Conservation (phyloP, 371 early-diverging fungal genomes). For the Mortierella sp. region DNA sequence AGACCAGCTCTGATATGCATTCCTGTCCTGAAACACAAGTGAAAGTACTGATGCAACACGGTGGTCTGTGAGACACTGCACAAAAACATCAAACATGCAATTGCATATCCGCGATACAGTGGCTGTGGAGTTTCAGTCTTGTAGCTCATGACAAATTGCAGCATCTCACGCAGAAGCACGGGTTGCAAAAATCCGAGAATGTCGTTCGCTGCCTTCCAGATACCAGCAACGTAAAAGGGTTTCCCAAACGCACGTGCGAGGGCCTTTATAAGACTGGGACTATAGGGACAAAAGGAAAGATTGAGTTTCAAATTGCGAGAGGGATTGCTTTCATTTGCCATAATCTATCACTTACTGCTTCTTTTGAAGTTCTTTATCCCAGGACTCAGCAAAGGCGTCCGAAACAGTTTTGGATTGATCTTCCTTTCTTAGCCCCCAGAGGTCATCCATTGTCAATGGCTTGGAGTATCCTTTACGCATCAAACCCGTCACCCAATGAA, state of each 20-base stretch:
- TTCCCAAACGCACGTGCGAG: constrained; percentile 74
- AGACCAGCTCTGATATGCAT: constrained; percentile 90
- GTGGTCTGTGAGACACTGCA: constrained; percentile 86
- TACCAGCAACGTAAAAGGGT: constrained; percentile 74
- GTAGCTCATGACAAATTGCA: constrained; percentile 78
- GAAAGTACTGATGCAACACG: constrained; percentile 94
- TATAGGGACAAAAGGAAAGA: constrained; percentile 2
- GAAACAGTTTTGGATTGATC: constrained; percentile 79
- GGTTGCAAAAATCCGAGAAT: constrained; percentile 89
- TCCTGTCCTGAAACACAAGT: constrained; percentile 80
- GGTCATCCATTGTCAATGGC: constrained; percentile 81
- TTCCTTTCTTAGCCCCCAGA: constrained; percentile 76
- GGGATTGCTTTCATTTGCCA: no score
- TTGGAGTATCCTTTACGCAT: constrained; percentile 86
- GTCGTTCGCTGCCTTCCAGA: constrained; percentile 88
- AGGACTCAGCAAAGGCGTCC: constrained; percentile 72
- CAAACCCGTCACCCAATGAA: constrained; percentile 93
- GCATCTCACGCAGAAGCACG: constrained; percentile 77
- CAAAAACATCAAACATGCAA: constrained; percentile 82
- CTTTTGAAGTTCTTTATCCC: constrained; percentile 76
- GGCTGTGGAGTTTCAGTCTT: constrained; percentile 65
- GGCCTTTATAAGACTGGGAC: constrained; percentile 81
- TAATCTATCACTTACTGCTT: constrained; percentile 56
- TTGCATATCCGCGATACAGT: constrained; percentile 72
- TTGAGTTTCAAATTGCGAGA: not conserved